Evolutionary conservation across 441 rosid species (phyloP), one percentile per base, ranked within the genome.

Genomic region (Euphorbia celastroides): DNA sequence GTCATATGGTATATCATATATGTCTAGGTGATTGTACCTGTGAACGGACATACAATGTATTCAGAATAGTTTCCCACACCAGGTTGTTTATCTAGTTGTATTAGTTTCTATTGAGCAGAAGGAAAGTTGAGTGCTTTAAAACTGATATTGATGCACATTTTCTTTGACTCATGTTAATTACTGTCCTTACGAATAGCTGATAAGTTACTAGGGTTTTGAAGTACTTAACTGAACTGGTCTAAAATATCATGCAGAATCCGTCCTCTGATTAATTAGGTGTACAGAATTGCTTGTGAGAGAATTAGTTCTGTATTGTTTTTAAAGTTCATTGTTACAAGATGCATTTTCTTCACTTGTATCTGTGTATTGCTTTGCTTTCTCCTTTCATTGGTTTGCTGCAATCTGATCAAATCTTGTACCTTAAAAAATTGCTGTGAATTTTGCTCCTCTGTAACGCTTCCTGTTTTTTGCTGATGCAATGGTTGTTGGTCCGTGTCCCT

Each of bases 21-120:
- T 61, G 31, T 52, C 36, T 66, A 42, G 30, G 52, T 52, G 61
- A 38, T 61, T 38, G 19, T 20, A 20, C 66, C 50, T 69, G 54
- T 69, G 61, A 60, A 61, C 42, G 23, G 54, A 13, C 38, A 6
- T 7, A 17, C 13, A 38, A 34, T 12, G 27, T 52, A 31, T 38
- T 54, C 30, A 60, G 66, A 28, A 9, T n/a, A n/a, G n/a, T n/a
- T n/a, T n/a, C n/a, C n/a, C n/a, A n/a, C n/a, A n/a, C n/a, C n/a
- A n/a, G n/a, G n/a, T n/a, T n/a, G n/a, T n/a, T n/a, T n/a, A n/a
- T n/a, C n/a, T n/a, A n/a, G n/a, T n/a, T n/a, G n/a, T n/a, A n/a
- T n/a, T 54, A 22, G 51, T 20, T 23, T 51, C 30, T 34, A 22
- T 52, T 6, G 28, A 17, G 54, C 54, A 17, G 22, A 48, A 16